Evolutionary conservation across 2,329 filamentous ascomycete genomes (phyloP), one percentile per base, ranked within the genome.

Genomic region (Helminthosporium solani): DNA sequence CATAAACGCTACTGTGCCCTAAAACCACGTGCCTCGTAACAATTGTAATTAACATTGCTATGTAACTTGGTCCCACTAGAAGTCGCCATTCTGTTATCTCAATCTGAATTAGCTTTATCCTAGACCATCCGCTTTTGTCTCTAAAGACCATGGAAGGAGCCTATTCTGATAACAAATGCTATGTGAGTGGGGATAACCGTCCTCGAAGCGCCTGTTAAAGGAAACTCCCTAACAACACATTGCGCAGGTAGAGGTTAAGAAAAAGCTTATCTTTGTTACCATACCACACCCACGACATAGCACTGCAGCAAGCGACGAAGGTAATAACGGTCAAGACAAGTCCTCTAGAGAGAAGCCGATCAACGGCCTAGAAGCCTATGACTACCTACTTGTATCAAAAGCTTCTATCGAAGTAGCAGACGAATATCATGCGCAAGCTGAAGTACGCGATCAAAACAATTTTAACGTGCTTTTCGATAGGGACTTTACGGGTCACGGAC

Each of bases 401-500:
- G 31, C 31, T 33, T 33, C 31, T 33, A 33, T 33, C 34, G 34
- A 37, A 37, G 9, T 37, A 37, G 34, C 34, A 37, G 34, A 37
- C 34, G 2, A 37, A 37, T 37, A 37, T 37, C 3, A 37, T 18
- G 34, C 19, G 34, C 34, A 37, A 21, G 34, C 34, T 37, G 3
- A 37, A 37, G 34, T 37, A 19, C 40, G 50, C 25, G 34, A 53
- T 31, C 37, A 47, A 31, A 46, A 53, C 31, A 42, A 0, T 36
- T 47, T 50, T 37, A 19, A 34, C 25, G 47, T 53, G 47, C 33
- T 44, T 40, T 21, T 53, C 37, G 30, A 12, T 18, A 50, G 49
- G 20, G 47, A 53, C 44, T 50, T 42, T 38, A 47, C 40, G 2
- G 50, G 50, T 15, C 40, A 46, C 18, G 43, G 47, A 15, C 19